Evolutionary conservation across 352 stramenopile species (phyloP).

Genomic region (Phytophthora hybrid): DNA sequence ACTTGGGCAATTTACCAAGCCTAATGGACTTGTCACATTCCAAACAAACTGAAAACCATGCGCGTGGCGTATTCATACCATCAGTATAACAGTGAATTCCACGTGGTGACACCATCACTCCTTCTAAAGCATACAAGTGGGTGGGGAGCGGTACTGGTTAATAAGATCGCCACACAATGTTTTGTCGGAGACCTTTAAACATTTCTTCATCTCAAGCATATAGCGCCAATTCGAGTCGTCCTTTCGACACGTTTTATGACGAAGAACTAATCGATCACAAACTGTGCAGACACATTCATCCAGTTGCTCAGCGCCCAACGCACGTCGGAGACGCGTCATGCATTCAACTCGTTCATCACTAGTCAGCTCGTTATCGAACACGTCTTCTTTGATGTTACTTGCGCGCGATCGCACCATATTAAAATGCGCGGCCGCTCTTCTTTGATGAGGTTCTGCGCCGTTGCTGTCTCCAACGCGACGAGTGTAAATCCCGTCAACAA

Average conservation of each 20-base stretch:
- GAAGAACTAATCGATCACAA: constrained; percentile 1
- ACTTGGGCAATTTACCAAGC: constrained; percentile 1
- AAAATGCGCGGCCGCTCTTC: too few species aligned
- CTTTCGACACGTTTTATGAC: neutral
- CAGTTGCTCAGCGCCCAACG: neutral
- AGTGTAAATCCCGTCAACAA: too few species aligned
- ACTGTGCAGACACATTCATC: constrained; percentile 16
- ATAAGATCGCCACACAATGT: neutral
- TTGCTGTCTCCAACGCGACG: too few species aligned
- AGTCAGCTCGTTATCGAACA: neutral
- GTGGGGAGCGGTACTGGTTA: neutral
- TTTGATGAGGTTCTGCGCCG: too few species aligned
- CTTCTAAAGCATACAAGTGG: neutral
- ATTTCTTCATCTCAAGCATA: neutral
- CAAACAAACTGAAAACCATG: constrained; percentile 6
- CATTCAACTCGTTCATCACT: neutral
- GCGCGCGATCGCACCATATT: too few species aligned
- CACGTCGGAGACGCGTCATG: neutral
- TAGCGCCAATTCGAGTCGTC: neutral
- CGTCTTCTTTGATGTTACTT: too few species aligned
- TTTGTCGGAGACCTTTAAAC: neutral
- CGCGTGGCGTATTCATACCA: neutral
- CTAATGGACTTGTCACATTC: neutral
- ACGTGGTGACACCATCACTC: constrained; percentile 2
- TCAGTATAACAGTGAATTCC: constrained; percentile 6